Percentiles rank a stretch among this genome's conserved stretches.
These are phyloP conservation scores for Neurospora tetraspora DNA, from an alignment of 495 filamentous ascomycete genomes.

Conservation along the genomic window DNA sequence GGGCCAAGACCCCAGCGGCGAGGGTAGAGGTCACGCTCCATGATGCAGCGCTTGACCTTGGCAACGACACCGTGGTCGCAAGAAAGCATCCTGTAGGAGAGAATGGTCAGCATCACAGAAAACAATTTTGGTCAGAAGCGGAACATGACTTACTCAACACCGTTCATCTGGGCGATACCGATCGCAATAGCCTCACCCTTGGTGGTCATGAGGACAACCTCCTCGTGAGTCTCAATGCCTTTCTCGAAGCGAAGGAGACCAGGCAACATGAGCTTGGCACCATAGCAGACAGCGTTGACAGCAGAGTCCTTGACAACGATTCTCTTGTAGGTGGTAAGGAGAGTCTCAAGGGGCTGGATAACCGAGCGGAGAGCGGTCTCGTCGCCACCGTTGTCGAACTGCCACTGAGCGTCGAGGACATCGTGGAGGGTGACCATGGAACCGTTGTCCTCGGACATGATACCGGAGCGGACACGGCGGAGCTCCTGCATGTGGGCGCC, in stretches of 20 bases:
- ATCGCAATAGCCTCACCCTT: constrained; percentile 97
- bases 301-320: constrained; percentile 96
- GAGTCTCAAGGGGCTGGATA: constrained; percentile 80
- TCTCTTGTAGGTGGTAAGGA: constrained; percentile 85
- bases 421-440: constrained; percentile 91
- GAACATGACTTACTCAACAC: constrained; percentile 14
- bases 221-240: constrained; percentile 49
- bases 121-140: neutral
- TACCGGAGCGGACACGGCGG: constrained; percentile 82
- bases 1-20: constrained; percentile 91
- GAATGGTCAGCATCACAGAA: neutral
- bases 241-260: constrained; percentile 84
- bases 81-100: constrained; percentile 47
- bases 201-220: constrained; percentile 90
- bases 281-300: constrained; percentile 94
- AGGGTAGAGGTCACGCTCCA: constrained; percentile 97
- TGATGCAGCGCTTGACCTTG: constrained; percentile 93
- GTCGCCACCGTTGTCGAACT: constrained; percentile 82
- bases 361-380: constrained; percentile 80
- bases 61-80: constrained; percentile 96
- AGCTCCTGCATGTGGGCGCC: constrained; percentile 99
- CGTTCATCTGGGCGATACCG: constrained; percentile 80
- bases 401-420: constrained; percentile 89
- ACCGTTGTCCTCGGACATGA: constrained; percentile 74
- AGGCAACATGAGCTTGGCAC: constrained; percentile 95